These are phyloP conservation scores for Dactylellina parvicollis DNA, from an alignment of 2,329 filamentous ascomycete species.

Conservation along the genomic window DNA sequence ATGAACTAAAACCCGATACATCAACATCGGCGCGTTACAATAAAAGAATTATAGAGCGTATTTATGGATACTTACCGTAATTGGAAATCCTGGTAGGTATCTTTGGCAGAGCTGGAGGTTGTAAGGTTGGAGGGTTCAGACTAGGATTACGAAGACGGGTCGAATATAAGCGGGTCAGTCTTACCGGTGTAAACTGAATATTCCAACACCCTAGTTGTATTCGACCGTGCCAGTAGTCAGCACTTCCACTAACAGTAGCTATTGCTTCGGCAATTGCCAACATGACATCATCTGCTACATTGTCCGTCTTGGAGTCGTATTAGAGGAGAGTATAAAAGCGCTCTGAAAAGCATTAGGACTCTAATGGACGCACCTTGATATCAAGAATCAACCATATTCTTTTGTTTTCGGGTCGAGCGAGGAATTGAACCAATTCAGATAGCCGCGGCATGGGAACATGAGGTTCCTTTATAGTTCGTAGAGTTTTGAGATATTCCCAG, in stretches of 20 bases:
- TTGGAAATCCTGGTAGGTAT: constrained; percentile 57
- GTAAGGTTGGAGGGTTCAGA: neutral
- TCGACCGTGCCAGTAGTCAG: constrained; percentile 73
- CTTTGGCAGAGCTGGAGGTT: constrained; percentile 54
- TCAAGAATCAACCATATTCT: constrained; percentile 84
- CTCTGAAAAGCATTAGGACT: neutral
- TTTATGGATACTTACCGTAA: constrained; percentile 49
- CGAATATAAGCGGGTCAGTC: constrained; percentile 20
- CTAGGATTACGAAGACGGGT: neutral
- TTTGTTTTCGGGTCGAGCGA: constrained; percentile 72
- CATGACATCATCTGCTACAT: constrained; percentile 77
- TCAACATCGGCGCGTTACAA: too few relatives aligned
- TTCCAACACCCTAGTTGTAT: constrained; percentile 86
- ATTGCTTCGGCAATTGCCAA: constrained; percentile 73
- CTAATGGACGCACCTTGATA: constrained; percentile 73
- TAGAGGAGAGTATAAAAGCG: neutral
- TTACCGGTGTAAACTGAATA: constrained; percentile 62
- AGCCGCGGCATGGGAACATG: constrained; percentile 78
- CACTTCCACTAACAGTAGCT: constrained; percentile 63
- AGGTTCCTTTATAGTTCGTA: constrained; percentile 75
- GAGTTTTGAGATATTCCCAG: constrained; percentile 75
- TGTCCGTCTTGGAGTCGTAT: constrained; percentile 68
- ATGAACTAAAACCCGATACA: constrained; percentile 59
- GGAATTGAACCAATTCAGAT: constrained; percentile 76
- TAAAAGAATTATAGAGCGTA: neutral